Percentiles rank a stretch among this genome's conserved stretches.
Conservation (phyloP, 306 rosid genomes). For the Acacia acuminata region DNA sequence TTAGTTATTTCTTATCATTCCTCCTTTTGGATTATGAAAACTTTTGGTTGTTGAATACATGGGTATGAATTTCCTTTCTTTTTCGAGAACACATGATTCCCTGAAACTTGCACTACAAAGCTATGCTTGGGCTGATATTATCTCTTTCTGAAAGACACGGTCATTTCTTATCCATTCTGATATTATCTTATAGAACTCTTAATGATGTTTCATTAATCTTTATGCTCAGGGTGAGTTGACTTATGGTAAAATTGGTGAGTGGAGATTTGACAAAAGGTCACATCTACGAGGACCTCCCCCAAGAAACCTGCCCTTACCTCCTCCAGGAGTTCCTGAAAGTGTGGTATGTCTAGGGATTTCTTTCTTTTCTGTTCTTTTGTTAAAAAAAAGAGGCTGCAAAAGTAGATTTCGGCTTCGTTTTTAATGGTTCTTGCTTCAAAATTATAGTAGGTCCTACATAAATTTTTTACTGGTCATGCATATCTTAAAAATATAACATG, state of each 20-base stretch:
- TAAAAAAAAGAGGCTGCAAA: slow-evolving; percentile 3
- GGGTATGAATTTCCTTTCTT: not conserved
- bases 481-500: not conserved
- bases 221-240: slow-evolving; percentile 77
- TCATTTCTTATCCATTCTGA: slow-evolving; percentile 12
- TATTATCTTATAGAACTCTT: slow-evolving; percentile 19
- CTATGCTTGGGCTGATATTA: slow-evolving; percentile 19
- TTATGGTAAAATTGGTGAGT: slow-evolving; percentile 89
- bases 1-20: slow-evolving; percentile 28
- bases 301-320: slow-evolving; percentile 80
- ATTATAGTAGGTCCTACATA: not conserved
- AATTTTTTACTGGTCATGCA: not conserved
- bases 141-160: slow-evolving; percentile 9
- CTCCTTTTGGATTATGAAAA: slow-evolving; percentile 17
- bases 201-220: slow-evolving; percentile 29
- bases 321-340: slow-evolving; percentile 97
- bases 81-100: not conserved
- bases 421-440: not conserved
- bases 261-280: slow-evolving; percentile 97
- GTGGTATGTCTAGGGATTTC: slow-evolving; percentile 60
- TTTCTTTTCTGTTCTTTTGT: not conserved
- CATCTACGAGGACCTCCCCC: slow-evolving; percentile 88
- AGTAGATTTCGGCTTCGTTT: slow-evolving; percentile 10
- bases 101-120: slow-evolving; percentile 22
- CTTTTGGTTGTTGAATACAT: not conserved